Conservation (phyloP, 768 basidiomycete genomes). For the Leccinellum rugosiceps region DNA sequence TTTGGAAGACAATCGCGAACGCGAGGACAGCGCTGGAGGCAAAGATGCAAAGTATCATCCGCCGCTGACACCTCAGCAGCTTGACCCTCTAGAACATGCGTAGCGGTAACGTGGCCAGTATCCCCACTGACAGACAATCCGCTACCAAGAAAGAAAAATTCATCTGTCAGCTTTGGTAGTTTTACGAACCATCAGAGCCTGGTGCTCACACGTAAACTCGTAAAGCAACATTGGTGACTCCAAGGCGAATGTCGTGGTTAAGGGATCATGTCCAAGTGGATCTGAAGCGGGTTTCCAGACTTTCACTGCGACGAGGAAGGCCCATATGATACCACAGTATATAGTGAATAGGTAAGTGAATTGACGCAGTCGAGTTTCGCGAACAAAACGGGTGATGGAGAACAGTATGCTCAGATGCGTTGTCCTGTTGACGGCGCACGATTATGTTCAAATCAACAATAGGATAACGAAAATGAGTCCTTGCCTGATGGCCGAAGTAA, state of each 20-base stretch:
- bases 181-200: background rate
- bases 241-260: background rate
- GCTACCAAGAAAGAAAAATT: constrained; percentile 1
- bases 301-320: background rate
- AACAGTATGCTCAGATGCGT: constrained; percentile 14
- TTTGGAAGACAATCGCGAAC: constrained; percentile 9
- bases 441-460: background rate
- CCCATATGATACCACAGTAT: constrained; percentile 1
- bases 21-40: constrained; percentile 14
- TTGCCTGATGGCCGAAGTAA: constrained; percentile 1
- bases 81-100: constrained; percentile 16
- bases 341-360: background rate
- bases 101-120: constrained; percentile 14
- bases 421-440: background rate
- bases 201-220: constrained; percentile 6
- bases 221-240: background rate
- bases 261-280: constrained; percentile 2
- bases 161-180: background rate
- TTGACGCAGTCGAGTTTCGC: background rate
- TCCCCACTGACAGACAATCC: constrained; percentile 1
- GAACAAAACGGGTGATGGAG: constrained; percentile 16
- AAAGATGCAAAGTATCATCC: constrained; percentile 19
- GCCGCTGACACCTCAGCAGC: constrained; percentile 8
- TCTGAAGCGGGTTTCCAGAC: constrained; percentile 4
- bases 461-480: background rate